phyloP scores from a whole-genome alignment of 805 yeast species.

The Saccharomyces kudriavzevii region DNA sequence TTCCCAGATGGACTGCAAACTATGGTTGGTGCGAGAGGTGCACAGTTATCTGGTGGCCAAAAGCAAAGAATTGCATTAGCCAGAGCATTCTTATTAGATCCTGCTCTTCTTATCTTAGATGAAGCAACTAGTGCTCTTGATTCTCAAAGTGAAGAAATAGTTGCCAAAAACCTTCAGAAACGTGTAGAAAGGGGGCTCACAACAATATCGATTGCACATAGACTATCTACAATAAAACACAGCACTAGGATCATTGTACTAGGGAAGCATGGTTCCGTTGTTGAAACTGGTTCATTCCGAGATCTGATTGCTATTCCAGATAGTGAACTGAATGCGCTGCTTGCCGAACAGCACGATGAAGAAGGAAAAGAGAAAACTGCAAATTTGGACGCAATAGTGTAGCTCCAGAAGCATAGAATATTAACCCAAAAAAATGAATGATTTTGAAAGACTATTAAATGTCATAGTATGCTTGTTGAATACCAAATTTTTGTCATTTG shows the following conservation, averaged over 20 bases:
- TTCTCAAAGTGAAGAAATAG: slow-evolving; percentile 77
- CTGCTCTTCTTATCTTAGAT: slow-evolving; percentile 75
- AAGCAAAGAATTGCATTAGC: slow-evolving; percentile 90
- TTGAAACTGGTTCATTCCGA: slow-evolving; percentile 58
- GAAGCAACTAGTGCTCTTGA: slow-evolving; percentile 95
- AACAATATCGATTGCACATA: slow-evolving; percentile 83
- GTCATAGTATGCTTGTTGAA: background rate
- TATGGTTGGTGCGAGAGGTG: slow-evolving; percentile 74
- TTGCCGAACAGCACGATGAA: slow-evolving; percentile 24
- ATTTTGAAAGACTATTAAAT: background rate
- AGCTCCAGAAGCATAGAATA: background rate
- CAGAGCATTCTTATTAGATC: slow-evolving; percentile 70
- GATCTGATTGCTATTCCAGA: slow-evolving; percentile 38
- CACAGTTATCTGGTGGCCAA: slow-evolving; percentile 91
- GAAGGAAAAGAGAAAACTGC: background rate
- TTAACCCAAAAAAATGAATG: background rate
- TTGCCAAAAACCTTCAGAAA: slow-evolving; percentile 58
- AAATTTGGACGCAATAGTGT: background rate
- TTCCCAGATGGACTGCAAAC: slow-evolving; percentile 83
- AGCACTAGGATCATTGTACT: slow-evolving; percentile 76
- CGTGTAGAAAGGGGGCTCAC: slow-evolving; percentile 55
- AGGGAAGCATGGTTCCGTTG: slow-evolving; percentile 63
- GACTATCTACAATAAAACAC: slow-evolving; percentile 78
- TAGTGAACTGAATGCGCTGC: slow-evolving; percentile 31
- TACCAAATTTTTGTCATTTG: background rate